Conservation (phyloP, 164 flowering plant genomes). For the Kingdonia uniflora region DNA sequence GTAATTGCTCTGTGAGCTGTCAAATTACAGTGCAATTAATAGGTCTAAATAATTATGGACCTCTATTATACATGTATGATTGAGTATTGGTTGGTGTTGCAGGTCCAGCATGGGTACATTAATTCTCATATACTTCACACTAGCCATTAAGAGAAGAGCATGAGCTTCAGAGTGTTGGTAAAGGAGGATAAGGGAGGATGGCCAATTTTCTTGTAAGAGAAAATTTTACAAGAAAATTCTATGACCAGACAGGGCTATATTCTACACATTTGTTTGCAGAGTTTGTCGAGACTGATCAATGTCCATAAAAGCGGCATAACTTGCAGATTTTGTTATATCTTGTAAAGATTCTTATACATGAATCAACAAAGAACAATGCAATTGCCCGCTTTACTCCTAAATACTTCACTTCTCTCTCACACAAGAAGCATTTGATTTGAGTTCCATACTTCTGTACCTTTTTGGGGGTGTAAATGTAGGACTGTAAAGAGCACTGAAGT, state of each 20-base stretch:
- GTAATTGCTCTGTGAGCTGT: not conserved
- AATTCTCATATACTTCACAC: constrained; percentile 33
- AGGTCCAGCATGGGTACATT: constrained; percentile 36
- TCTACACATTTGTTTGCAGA: not conserved
- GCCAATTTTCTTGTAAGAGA: not conserved
- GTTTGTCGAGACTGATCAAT: not conserved
- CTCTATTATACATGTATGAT: not conserved
- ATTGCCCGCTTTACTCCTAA: too few relatives aligned
- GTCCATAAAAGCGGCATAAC: constrained; percentile 1
- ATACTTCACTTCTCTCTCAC: too few relatives aligned
- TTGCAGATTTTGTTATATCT: too few relatives aligned
- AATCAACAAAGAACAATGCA: too few relatives aligned
- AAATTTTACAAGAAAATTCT: too few relatives aligned
- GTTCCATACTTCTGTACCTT: too few relatives aligned
- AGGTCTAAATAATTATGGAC: not conserved
- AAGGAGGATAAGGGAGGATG: not conserved
- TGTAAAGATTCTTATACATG: too few relatives aligned
- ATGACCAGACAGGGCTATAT: not conserved
- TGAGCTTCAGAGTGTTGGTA: not conserved
- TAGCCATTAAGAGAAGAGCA: constrained; percentile 15
- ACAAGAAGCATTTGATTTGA: too few relatives aligned
- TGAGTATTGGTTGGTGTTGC: constrained; percentile 6
- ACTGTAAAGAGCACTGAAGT: too few relatives aligned
- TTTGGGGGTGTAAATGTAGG: too few relatives aligned
- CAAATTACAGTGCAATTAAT: too few relatives aligned